Evolutionary conservation across 106 monocot species (phyloP).

Genomic region (Iris macrosiphon): DNA sequence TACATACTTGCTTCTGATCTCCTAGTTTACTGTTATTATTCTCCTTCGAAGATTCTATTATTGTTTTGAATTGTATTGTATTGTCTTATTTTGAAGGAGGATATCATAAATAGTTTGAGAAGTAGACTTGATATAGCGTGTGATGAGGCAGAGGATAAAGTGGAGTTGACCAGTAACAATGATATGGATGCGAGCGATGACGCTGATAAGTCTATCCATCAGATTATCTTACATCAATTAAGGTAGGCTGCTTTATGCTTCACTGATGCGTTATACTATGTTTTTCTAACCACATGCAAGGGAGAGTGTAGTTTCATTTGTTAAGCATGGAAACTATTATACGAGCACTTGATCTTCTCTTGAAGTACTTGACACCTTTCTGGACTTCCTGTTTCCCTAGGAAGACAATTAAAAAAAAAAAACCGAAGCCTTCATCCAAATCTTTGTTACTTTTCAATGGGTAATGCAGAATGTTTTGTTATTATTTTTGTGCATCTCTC

Average conservation of each 20-base stretch:
- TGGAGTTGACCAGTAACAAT: slow-evolving; percentile 3
- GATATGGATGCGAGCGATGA: slow-evolving; percentile 7
- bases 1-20: background rate
- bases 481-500: too few relatives aligned
- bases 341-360: too few relatives aligned
- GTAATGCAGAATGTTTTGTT: too few relatives aligned
- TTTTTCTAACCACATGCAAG: too few relatives aligned
- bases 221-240: slow-evolving; percentile 35
- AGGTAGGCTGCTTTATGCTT: slow-evolving; percentile 23
- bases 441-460: too few relatives aligned
- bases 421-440: too few relatives aligned
- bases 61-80: background rate
- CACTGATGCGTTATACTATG: too few relatives aligned
- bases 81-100: slow-evolving; percentile 29
- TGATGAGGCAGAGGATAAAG: slow-evolving; percentile 47
- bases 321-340: too few relatives aligned
- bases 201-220: slow-evolving; percentile 28
- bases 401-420: too few relatives aligned
- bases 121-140: slow-evolving; percentile 65
- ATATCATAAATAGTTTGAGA: slow-evolving; percentile 60
- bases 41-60: background rate
- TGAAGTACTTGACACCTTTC: too few relatives aligned
- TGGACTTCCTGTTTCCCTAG: too few relatives aligned
- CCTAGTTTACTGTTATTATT: background rate
- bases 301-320: too few relatives aligned